A percentile compares a stretch with the other conserved stretches of the same genome.
These are phyloP conservation scores for Lentinula guzmanii DNA, from an alignment of 768 basidiomycete species.

Conservation along the genomic window DNA sequence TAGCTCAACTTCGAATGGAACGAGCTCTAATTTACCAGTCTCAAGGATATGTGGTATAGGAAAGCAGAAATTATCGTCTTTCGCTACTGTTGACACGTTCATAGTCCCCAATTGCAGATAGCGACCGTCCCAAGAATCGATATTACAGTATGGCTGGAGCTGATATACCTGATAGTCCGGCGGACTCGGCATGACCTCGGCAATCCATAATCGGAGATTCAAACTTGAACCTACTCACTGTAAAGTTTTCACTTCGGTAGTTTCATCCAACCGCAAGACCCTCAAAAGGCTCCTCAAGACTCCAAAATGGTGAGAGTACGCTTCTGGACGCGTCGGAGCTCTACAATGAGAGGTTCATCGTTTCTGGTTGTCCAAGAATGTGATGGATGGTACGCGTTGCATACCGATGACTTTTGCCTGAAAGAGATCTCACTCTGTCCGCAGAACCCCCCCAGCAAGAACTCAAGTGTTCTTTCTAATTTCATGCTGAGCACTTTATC, in stretches of 20 bases:
- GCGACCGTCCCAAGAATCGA: no score
- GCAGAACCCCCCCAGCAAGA: conserved; percentile 17
- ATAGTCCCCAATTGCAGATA: no score
- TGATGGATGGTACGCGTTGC: conserved; percentile 50
- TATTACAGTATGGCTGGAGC: no score
- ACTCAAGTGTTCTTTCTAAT: conserved; percentile 10
- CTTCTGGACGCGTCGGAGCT: conserved; percentile 27
- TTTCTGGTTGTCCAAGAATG: conserved; percentile 19
- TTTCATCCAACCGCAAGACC: not conserved
- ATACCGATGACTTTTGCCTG: conserved; percentile 27
- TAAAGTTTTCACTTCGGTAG: not conserved
- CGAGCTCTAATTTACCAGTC: conserved; percentile 41
- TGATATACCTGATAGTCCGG: no score
- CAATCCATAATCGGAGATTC: not conserved
- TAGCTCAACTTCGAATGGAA: conserved; percentile 37
- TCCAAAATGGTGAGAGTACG: conserved; percentile 48
- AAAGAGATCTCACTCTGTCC: conserved; percentile 9
- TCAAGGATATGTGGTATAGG: conserved; percentile 36
- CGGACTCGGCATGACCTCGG: no score
- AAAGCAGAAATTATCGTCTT: conserved; percentile 40
- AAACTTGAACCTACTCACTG: no score
- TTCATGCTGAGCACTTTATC: conserved; percentile 29
- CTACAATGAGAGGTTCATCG: conserved; percentile 30
- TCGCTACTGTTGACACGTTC: not conserved
- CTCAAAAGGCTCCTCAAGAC: not conserved